Evolutionary conservation across 176 grass and related monocot genomes (phyloP).

Genomic region (Stipa capillata): DNA sequence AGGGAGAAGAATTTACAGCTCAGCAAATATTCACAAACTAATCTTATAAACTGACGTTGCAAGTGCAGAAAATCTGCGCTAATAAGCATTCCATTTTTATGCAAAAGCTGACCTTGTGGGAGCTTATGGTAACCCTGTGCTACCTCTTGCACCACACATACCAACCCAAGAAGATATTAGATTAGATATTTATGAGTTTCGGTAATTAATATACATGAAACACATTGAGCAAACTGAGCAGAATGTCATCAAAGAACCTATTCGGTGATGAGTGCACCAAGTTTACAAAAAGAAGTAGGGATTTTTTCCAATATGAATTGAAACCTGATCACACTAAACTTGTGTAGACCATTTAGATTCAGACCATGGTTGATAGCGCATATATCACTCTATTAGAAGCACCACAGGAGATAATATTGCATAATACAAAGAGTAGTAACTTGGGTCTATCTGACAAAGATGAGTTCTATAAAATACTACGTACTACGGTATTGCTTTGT

Average conservation of each 20-base stretch:
- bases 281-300: no score
- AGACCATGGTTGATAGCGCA: no score
- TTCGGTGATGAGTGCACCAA: no score
- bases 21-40: neutral
- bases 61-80: neutral
- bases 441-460: no score
- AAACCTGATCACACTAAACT: no score
- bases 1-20: neutral
- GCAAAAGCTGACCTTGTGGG: constrained; percentile 23
- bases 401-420: no score
- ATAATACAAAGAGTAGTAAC: no score
- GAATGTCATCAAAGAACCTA: neutral
- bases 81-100: constrained; percentile 1
- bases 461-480: no score
- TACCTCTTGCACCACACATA: constrained; percentile 9
- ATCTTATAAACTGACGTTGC: neutral
- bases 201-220: neutral
- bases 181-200: neutral
- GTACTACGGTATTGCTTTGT: no score
- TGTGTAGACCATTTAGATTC: no score
- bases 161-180: constrained; percentile 7
- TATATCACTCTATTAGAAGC: no score
- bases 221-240: neutral
- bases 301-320: no score
- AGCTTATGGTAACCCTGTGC: constrained; percentile 1